Evolutionary conservation across 2,329 filamentous ascomycete genomes (phyloP).

Genomic region (Reticulascus tulasneorum): DNA sequence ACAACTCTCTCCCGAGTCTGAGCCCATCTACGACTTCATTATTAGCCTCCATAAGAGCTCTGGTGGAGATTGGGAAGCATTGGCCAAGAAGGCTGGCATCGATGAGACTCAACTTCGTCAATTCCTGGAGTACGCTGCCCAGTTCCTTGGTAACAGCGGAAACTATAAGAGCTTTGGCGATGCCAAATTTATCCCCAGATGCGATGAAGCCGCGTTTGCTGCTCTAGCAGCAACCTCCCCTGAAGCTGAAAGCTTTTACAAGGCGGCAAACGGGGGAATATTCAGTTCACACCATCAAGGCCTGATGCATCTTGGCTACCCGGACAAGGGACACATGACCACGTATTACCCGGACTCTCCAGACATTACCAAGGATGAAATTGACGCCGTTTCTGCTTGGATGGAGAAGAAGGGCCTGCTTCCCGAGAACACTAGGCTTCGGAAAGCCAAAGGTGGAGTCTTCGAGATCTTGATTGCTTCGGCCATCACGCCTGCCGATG

Average conservation of each 20-base stretch:
- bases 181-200: constrained; percentile 75
- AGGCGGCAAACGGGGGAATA: constrained; percentile 66
- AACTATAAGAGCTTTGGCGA: constrained; percentile 90
- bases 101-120: constrained; percentile 59
- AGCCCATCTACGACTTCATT: constrained; percentile 78
- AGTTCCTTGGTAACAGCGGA: constrained; percentile 75
- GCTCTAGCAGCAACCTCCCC: constrained; percentile 58
- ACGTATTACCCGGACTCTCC: constrained; percentile 78
- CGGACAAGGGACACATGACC: constrained; percentile 71
- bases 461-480: constrained; percentile 76
- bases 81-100: constrained; percentile 62
- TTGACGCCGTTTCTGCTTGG: constrained; percentile 67
- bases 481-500: constrained; percentile 54
- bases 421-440: constrained; percentile 72
- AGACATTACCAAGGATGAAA: constrained; percentile 70
- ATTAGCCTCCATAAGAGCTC: constrained; percentile 63
- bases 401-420: constrained; percentile 69
- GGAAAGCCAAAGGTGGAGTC: constrained; percentile 59
- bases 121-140: constrained; percentile 73
- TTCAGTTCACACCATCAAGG: constrained; percentile 63
- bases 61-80: constrained; percentile 65
- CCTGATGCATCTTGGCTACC: constrained; percentile 72
- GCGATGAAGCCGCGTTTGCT: constrained; percentile 59
- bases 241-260: constrained; percentile 61
- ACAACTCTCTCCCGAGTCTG: constrained; percentile 78